A percentile compares a stretch with the other conserved stretches of the same genome.
Conservation (phyloP, 305 asterid species). For the Fraxinus ornus region DNA sequence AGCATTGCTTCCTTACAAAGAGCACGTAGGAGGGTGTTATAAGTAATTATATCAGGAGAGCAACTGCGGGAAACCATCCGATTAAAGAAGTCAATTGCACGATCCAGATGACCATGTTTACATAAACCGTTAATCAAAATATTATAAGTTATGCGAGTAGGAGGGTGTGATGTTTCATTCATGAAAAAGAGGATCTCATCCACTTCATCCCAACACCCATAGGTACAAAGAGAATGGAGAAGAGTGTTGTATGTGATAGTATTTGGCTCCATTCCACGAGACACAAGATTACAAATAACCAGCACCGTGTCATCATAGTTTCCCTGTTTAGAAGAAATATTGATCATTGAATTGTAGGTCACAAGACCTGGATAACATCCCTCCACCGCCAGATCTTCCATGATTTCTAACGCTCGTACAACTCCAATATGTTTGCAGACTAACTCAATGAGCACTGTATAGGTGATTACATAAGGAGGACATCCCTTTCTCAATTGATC, state of each 20-base stretch:
- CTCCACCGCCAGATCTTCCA: slow-evolving; percentile 78
- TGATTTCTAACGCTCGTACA: slow-evolving; percentile 56
- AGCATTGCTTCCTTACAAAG: slow-evolving; percentile 61
- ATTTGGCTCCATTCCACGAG: slow-evolving; percentile 70
- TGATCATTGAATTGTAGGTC: slow-evolving; percentile 74
- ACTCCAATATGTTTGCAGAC: slow-evolving; percentile 64
- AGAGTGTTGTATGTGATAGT: slow-evolving; percentile 71
- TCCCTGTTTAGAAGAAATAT: slow-evolving; percentile 61
- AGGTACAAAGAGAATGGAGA: slow-evolving; percentile 65
- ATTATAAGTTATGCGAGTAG: slow-evolving; percentile 65
- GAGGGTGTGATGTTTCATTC: slow-evolving; percentile 61
- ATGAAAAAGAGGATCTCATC: slow-evolving; percentile 61
- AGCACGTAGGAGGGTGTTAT: slow-evolving; percentile 73
- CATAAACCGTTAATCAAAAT: slow-evolving; percentile 75
- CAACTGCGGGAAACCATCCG: slow-evolving; percentile 56
- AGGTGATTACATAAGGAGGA: slow-evolving; percentile 70
- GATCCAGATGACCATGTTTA: slow-evolving; percentile 66
- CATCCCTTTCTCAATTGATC: slow-evolving; percentile 75
- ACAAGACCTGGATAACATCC: slow-evolving; percentile 90
- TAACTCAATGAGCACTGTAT: slow-evolving; percentile 64
- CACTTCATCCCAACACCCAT: slow-evolving; percentile 62
- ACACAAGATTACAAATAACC: slow-evolving; percentile 50
- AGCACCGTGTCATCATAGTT: slow-evolving; percentile 50
- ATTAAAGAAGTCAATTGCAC: slow-evolving; percentile 61
- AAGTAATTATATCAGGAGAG: slow-evolving; percentile 73